phyloP scores from a whole-genome alignment of 202 grass and related monocot species.

The Hordeum pubiflorum region DNA sequence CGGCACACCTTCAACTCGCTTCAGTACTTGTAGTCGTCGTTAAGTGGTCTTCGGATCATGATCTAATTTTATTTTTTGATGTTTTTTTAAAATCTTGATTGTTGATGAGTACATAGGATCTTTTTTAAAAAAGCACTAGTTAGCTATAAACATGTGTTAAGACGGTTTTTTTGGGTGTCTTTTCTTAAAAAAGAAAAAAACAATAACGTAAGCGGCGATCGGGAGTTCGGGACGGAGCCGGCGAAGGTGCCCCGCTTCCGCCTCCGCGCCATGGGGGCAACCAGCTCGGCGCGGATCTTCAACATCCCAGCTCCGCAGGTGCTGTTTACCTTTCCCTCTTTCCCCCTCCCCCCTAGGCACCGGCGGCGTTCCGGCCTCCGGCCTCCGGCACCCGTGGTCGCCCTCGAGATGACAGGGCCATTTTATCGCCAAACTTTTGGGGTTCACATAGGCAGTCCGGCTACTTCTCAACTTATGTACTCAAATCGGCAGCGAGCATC shows the following conservation, averaged over 20 bases:
- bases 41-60: too few species aligned
- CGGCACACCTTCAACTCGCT: too few species aligned
- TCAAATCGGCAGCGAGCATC: background rate
- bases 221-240: background rate
- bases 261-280: background rate
- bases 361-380: background rate
- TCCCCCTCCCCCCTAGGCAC: background rate
- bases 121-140: too few species aligned
- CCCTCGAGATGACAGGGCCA: background rate
- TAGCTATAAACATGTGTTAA: too few species aligned
- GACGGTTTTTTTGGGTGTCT: too few species aligned
- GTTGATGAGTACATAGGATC: too few species aligned
- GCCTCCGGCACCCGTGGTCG: background rate
- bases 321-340: background rate
- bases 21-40: too few species aligned
- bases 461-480: background rate
- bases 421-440: background rate
- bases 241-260: background rate
- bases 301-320: background rate
- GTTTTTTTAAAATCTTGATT: too few species aligned
- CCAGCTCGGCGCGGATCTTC: background rate
- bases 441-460: too few species aligned
- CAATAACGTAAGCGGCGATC: background rate
- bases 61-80: too few species aligned
- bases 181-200: too few species aligned